Evolutionary conservation across 2,329 filamentous ascomycete species (phyloP).

Genomic region (Lachnellula occidentalis): DNA sequence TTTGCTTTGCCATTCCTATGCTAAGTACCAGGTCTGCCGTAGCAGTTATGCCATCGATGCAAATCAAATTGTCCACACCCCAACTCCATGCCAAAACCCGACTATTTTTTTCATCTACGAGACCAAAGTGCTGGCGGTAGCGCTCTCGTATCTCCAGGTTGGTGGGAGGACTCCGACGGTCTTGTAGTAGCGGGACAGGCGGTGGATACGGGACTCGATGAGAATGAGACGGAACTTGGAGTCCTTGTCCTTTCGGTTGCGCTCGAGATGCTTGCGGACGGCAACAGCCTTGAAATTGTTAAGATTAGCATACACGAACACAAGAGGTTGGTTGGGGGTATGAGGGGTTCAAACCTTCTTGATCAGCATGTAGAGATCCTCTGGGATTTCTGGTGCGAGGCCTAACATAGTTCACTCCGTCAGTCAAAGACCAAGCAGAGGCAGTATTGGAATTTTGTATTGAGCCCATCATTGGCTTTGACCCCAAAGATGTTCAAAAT

Average conservation of each 20-base stretch:
- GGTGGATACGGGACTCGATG: conserved; percentile 99
- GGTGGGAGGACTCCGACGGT: conserved; percentile 78
- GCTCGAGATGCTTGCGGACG: conserved; percentile 99
- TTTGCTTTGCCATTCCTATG: conserved; percentile 23
- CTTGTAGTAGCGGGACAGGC: conserved; percentile 99
- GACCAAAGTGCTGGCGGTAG: conserved; percentile 91
- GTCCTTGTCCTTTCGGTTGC: conserved; percentile 99
- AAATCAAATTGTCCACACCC: conserved; percentile 23
- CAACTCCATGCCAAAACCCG: conserved; percentile 27
- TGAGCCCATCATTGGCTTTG: conserved; percentile 19
- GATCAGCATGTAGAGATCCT: conserved; percentile 99
- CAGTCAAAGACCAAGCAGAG: conserved; percentile 88
- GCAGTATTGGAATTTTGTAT: conserved; percentile 41
- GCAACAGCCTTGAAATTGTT: conserved; percentile 62
- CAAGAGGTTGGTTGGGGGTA: neutral
- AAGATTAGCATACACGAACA: conserved; percentile 16
- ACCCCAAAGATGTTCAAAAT: conserved; percentile 31
- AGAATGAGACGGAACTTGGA: conserved; percentile 99
- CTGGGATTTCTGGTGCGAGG: conserved; percentile 96
- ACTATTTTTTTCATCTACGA: conserved; percentile 54
- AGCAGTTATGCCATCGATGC: conserved; percentile 24
- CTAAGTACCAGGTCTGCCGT: conserved; percentile 21
- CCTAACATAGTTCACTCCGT: conserved; percentile 78
- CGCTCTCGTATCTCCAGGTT: conserved; percentile 98
- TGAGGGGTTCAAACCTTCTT: conserved; percentile 71